These are phyloP conservation scores for Oryza meyeriana DNA, from an alignment of 176 grass and related monocot species.

Conservation along the genomic window DNA sequence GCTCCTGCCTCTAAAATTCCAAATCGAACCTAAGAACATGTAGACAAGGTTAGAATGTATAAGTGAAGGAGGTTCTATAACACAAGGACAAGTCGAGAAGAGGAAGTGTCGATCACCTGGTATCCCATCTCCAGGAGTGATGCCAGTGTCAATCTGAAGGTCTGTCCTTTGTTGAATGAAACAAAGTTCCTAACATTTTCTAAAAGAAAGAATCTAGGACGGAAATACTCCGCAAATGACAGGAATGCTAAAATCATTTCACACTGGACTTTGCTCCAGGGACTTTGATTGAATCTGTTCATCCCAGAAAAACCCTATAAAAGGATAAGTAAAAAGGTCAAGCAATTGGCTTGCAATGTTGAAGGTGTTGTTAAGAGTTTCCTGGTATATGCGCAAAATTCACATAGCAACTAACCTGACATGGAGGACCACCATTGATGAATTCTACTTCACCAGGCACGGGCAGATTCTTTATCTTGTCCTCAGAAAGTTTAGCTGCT, in stretches of 20 bases:
- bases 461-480: constrained; percentile 56
- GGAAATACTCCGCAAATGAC: constrained; percentile 73
- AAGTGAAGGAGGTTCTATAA: neutral
- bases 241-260: constrained; percentile 82
- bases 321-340: neutral
- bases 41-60: neutral
- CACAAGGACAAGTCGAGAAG: neutral
- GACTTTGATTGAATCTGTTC: constrained; percentile 70
- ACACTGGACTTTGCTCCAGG: constrained; percentile 87
- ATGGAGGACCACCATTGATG: constrained; percentile 85
- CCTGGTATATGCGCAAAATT: neutral
- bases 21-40: constrained; percentile 60
- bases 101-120: constrained; percentile 45
- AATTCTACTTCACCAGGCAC: constrained; percentile 72
- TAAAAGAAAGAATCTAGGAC: constrained; percentile 59
- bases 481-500: constrained; percentile 47
- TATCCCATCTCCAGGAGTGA: constrained; percentile 79
- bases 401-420: constrained; percentile 43
- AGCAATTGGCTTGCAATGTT: neutral
- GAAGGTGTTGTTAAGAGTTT: neutral
- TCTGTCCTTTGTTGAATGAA: constrained; percentile 74
- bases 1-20: constrained; percentile 78
- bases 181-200: constrained; percentile 81
- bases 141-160: constrained; percentile 63
- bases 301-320: constrained; percentile 72